phyloP scores from a whole-genome alignment of 2,329 filamentous ascomycete genomes.

The Rasamsonia emersonii region DNA sequence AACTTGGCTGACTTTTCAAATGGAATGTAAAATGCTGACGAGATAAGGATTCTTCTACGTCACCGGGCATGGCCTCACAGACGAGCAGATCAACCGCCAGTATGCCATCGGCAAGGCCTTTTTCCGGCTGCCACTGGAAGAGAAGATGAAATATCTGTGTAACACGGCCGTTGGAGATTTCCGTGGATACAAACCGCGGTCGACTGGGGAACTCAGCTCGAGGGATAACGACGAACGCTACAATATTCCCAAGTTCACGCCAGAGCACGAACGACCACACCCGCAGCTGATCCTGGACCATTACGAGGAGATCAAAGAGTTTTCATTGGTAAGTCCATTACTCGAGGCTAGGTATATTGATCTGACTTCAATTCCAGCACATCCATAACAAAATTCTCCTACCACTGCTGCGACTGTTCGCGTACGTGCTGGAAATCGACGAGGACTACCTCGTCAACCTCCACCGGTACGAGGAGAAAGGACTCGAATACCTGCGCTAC shows the following conservation, averaged over 20 bases:
- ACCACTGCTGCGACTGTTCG: conserved; percentile 51
- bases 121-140: conserved; percentile 48
- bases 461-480: conserved; percentile 50
- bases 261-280: conserved; percentile 6
- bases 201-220: conserved; percentile 3
- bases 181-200: conserved; percentile 4
- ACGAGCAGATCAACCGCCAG: conserved; percentile 52
- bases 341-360: not conserved
- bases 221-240: conserved; percentile 7
- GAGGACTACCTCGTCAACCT: conserved; percentile 49
- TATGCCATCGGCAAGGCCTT: conserved; percentile 54
- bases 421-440: conserved; percentile 51
- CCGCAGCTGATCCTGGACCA: conserved; percentile 5
- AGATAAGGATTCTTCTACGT: conserved; percentile 53
- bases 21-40: not conserved
- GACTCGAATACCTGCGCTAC: conserved; percentile 55
- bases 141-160: conserved; percentile 49
- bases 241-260: conserved; percentile 8
- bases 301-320: conserved; percentile 7
- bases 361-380: not conserved
- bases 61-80: conserved; percentile 51
- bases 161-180: conserved; percentile 5
- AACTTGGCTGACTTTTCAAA: not conserved
- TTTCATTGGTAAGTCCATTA: conserved; percentile 2
- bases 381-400: conserved; percentile 9